phyloP scores from a whole-genome alignment of 805 yeast genomes.

The Candida piceae region DNA sequence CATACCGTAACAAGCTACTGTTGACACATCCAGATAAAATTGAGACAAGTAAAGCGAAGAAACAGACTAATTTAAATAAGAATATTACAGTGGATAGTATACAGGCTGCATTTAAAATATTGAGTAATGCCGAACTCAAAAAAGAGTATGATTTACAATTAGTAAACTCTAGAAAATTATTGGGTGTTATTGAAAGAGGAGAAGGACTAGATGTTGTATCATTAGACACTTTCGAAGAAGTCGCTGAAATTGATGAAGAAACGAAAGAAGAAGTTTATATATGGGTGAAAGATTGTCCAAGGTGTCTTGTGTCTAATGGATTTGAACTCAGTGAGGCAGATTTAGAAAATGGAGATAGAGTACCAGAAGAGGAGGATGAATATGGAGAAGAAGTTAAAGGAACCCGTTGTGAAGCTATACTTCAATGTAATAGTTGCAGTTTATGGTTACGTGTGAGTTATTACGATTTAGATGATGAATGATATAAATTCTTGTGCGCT shows the following conservation, averaged over 20 bases:
- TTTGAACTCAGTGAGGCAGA: slow-evolving; percentile 58
- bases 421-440: slow-evolving; percentile 82
- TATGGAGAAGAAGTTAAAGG: slow-evolving; percentile 20
- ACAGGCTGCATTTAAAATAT: slow-evolving; percentile 58
- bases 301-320: slow-evolving; percentile 51
- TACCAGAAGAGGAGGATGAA: slow-evolving; percentile 32
- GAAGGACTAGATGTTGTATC: slow-evolving; percentile 68
- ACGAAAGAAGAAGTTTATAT: slow-evolving; percentile 26
- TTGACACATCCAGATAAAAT: slow-evolving; percentile 76
- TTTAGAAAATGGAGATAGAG: slow-evolving; percentile 47
- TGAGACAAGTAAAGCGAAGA: background rate
- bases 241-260: slow-evolving; percentile 26
- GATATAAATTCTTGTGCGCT: too few species aligned
- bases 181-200: slow-evolving; percentile 43
- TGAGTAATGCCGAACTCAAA: slow-evolving; percentile 39
- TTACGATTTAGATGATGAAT: slow-evolving; percentile 37
- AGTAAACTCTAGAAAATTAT: slow-evolving; percentile 27
- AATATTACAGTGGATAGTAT: slow-evolving; percentile 27
- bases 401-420: slow-evolving; percentile 50
- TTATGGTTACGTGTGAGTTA: slow-evolving; percentile 77
- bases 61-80: background rate
- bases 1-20: slow-evolving; percentile 60
- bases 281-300: slow-evolving; percentile 57
- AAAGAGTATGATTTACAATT: slow-evolving; percentile 49
- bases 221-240: slow-evolving; percentile 49